Conservation (phyloP, 495 filamentous ascomycete species). For the Penicillium pulvis region DNA sequence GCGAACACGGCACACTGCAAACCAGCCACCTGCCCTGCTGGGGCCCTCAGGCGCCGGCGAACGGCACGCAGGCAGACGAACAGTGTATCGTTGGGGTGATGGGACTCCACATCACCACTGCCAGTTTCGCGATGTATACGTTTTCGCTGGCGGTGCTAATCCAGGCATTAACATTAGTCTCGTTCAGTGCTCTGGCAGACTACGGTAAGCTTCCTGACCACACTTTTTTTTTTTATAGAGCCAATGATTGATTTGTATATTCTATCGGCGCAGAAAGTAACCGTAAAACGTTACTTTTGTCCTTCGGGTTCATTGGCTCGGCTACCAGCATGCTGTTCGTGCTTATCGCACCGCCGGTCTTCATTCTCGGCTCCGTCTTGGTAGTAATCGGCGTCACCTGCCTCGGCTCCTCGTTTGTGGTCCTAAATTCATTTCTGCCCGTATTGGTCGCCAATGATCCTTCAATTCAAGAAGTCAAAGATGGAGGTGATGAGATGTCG, state of each 20-base stretch:
- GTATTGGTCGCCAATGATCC: slow-evolving; percentile 50
- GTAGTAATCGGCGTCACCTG: slow-evolving; percentile 83
- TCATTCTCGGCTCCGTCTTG: slow-evolving; percentile 73
- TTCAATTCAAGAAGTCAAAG: slow-evolving; percentile 34
- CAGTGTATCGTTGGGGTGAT: slow-evolving; percentile 51
- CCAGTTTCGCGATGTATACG: slow-evolving; percentile 60
- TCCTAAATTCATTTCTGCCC: slow-evolving; percentile 55
- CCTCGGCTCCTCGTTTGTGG: slow-evolving; percentile 54
- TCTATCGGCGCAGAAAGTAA: slow-evolving; percentile 34
- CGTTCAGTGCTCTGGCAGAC: slow-evolving; percentile 55
- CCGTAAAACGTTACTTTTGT: slow-evolving; percentile 72
- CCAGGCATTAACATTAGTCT: slow-evolving; percentile 55
- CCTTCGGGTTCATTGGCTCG: slow-evolving; percentile 78
- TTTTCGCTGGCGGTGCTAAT: slow-evolving; percentile 54
- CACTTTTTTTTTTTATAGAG: not conserved
- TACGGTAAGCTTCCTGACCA: slow-evolving; percentile 45
- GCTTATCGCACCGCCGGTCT: slow-evolving; percentile 67
- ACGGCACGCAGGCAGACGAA: slow-evolving; percentile 25
- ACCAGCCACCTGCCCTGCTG: slow-evolving; percentile 50
- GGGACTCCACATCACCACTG: slow-evolving; percentile 49
- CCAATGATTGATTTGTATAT: not conserved
- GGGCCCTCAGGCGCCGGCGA: slow-evolving; percentile 25
- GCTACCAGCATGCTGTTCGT: slow-evolving; percentile 82
- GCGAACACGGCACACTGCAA: slow-evolving; percentile 76
- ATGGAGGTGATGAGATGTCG: slow-evolving; percentile 30